phyloP scores from a whole-genome alignment of 331 rosid genomes.

The Quercus tomentella region DNA sequence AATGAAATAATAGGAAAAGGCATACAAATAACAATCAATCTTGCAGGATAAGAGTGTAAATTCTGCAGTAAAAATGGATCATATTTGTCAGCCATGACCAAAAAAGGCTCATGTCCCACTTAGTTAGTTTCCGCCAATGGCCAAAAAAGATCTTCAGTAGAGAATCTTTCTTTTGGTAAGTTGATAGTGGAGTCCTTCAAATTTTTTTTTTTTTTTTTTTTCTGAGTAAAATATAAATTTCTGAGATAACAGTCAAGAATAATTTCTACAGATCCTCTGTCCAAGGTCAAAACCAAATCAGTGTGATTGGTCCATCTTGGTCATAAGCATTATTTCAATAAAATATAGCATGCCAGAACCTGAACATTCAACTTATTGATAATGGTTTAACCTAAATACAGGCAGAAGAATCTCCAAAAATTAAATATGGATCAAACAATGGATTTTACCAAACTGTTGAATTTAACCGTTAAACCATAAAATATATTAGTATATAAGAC shows the following conservation, averaged over 20 bases:
- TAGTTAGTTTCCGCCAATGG: background rate
- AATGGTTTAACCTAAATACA: background rate
- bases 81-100: background rate
- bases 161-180: too few species aligned
- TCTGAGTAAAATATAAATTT: background rate
- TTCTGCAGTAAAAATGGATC: conserved; percentile 1
- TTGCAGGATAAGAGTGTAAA: background rate
- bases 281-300: background rate
- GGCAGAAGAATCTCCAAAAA: background rate
- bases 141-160: background rate
- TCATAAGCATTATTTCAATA: background rate
- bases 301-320: background rate
- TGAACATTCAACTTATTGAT: background rate
- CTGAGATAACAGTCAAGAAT: background rate
- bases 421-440: background rate
- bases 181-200: background rate
- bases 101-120: background rate
- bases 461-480: background rate
- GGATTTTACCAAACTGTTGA: conserved; percentile 1
- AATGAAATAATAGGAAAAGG: conserved; percentile 1
- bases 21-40: background rate
- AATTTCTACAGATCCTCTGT: background rate
- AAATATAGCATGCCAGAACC: background rate
- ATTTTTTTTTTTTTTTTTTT: background rate
- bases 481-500: background rate